These are phyloP conservation scores for Stagonosporopsis cucurbitacearum DNA, from an alignment of 2,329 filamentous ascomycete species.

Conservation along the genomic window DNA sequence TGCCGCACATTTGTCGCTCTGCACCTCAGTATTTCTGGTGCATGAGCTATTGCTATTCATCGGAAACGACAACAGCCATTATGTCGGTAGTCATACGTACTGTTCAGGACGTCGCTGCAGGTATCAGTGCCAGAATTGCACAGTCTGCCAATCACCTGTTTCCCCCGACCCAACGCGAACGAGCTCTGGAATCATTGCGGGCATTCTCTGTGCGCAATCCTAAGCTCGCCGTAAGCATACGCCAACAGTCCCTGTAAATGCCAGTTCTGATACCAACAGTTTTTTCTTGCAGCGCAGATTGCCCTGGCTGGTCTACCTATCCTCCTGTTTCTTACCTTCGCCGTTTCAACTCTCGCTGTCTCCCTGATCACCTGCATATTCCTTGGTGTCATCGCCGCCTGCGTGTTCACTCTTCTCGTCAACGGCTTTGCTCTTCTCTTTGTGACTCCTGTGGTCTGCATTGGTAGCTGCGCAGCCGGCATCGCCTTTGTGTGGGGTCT, in stretches of 20 bases:
- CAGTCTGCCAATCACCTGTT: slow-evolving; percentile 59
- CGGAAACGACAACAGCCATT: not conserved
- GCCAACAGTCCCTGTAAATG: not conserved
- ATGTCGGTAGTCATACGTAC: slow-evolving; percentile 32
- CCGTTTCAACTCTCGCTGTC: slow-evolving; percentile 66
- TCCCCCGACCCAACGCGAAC: slow-evolving; percentile 66
- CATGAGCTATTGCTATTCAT: slow-evolving; percentile 2
- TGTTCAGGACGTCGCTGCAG: slow-evolving; percentile 37
- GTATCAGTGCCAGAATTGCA: slow-evolving; percentile 24
- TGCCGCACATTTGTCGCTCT: not conserved
- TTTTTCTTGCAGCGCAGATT: slow-evolving; percentile 71
- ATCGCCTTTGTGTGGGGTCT: slow-evolving; percentile 67
- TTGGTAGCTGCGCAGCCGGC: slow-evolving; percentile 67
- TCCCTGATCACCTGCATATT: slow-evolving; percentile 66
- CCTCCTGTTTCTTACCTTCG: slow-evolving; percentile 71
- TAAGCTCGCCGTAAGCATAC: slow-evolving; percentile 67
- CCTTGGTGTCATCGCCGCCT: slow-evolving; percentile 57
- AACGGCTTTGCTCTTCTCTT: slow-evolving; percentile 70
- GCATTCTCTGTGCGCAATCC: slow-evolving; percentile 69
- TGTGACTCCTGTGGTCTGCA: slow-evolving; percentile 71
- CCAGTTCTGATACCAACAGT: slow-evolving; percentile 53
- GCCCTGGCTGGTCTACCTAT: slow-evolving; percentile 71
- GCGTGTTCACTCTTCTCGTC: slow-evolving; percentile 71
- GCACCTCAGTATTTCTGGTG: not conserved
- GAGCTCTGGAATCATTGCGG: slow-evolving; percentile 60